Percentiles rank a stretch among this genome's conserved stretches.
Conservation (phyloP, 2,329 filamentous ascomycete species). For the Paracamarosporium sp. region DNA sequence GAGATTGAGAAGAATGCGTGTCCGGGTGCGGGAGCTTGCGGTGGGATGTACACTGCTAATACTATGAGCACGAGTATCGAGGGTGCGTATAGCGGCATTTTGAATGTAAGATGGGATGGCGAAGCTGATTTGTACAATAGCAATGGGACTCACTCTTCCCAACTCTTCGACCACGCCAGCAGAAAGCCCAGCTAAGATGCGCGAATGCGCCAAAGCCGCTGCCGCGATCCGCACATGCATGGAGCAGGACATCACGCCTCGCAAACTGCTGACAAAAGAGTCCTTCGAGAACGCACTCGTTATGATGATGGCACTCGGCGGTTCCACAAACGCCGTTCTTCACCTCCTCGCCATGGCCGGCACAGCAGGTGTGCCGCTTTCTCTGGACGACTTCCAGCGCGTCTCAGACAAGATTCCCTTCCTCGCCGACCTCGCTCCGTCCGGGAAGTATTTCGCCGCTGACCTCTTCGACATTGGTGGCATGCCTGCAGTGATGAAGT, state of each 20-base stretch:
- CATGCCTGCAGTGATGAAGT: constrained; percentile 83
- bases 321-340: constrained; percentile 86
- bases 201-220: constrained; percentile 83
- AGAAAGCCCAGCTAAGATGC: constrained; percentile 79
- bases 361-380: constrained; percentile 78
- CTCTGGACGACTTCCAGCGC: constrained; percentile 81
- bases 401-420: constrained; percentile 84
- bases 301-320: constrained; percentile 90
- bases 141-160: constrained; percentile 82
- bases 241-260: constrained; percentile 81
- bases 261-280: constrained; percentile 78
- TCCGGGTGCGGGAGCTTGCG: constrained; percentile 79
- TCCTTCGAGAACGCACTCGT: constrained; percentile 89
- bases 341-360: constrained; percentile 92
- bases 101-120: background rate
- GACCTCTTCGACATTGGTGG: constrained; percentile 87
- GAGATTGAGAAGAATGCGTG: constrained; percentile 84
- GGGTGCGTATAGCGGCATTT: constrained; percentile 18
- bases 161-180: constrained; percentile 87
- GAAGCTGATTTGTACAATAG: constrained; percentile 42
- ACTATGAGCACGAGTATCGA: constrained; percentile 93
- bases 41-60: constrained; percentile 94
- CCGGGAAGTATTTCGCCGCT: constrained; percentile 84
- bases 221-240: constrained; percentile 80
- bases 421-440: constrained; percentile 84